Evolutionary conservation across 164 flowering plant genomes (phyloP), one percentile per base, ranked within the genome.

Genomic region (Liquidambar formosana): DNA sequence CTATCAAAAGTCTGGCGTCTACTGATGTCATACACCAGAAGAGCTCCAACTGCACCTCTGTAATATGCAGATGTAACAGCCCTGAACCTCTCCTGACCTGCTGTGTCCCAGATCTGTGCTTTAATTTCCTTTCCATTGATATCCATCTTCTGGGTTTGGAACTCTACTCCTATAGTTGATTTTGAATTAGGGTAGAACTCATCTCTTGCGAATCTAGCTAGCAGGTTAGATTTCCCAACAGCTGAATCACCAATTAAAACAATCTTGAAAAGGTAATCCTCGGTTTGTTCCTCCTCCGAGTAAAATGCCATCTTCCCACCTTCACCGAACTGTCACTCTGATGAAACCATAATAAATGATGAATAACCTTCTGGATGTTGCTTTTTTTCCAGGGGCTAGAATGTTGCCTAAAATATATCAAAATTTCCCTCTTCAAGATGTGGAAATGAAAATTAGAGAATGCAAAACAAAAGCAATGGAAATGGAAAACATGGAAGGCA

Each of bases 101-200:
- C 88, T 16, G 92, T 86, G 72, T 88, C 92, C 89, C 89, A 88
- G 67, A 88, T 88, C 75, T 88, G 92, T 18, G 92, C 92, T 72
- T 88, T 84, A 62, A 88, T 58, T 76, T 86, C 92, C 80, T 88
- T 88, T 52, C 89, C 89, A 57, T 83, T 82, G 52, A 88, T 88
- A 70, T 82, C 81, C 69, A 88, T 73, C 80, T 84, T 88, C 67
- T 88, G 89, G 19, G 92, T 88, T 68, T 88, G 89, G 70, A 88
- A 88, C 77, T 88, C 92, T 25, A 88, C 92, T 65, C 92, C 92
- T 41, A 88, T 88, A 0, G 92, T 88, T 19, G 92, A 88, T 66
- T 88, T 88, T 28, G 92, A 88, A 71, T 81, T 88, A 19, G 89
- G 81, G 66, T 84, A 84, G 75, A 88, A 88, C 71, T 86, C 92